Evolutionary conservation across 1,284 basidiomycete species (phyloP).

Genomic region (Schizophyllum amplum): DNA sequence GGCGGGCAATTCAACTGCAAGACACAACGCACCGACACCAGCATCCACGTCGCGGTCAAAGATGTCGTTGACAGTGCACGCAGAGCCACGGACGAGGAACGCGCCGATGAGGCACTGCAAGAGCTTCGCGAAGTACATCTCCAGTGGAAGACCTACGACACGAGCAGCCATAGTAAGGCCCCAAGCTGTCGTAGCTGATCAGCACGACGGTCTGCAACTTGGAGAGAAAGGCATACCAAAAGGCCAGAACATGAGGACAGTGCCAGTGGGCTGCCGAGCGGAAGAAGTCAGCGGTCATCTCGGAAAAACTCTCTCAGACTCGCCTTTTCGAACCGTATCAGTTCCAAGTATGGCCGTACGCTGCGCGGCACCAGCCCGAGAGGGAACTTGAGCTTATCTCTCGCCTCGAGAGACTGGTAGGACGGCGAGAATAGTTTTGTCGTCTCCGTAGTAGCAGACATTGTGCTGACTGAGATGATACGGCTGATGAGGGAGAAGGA

Average conservation of each 20-base stretch:
- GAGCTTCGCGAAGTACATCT: constrained; percentile 23
- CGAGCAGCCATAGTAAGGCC: constrained; percentile 39
- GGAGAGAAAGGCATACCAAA: constrained; percentile 28
- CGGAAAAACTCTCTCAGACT: background rate
- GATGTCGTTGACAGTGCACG: constrained; percentile 48
- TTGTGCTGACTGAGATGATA: background rate
- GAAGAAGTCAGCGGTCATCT: constrained; percentile 1
- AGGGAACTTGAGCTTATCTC: constrained; percentile 18
- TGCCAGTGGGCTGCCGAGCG: constrained; percentile 37
- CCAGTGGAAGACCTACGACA: constrained; percentile 20
- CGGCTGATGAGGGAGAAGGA: background rate
- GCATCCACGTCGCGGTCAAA: constrained; percentile 43
- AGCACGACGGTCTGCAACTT: background rate
- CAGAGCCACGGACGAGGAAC: constrained; percentile 37
- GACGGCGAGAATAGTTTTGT: constrained; percentile 19
- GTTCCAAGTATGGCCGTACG: constrained; percentile 36
- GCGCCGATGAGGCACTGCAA: constrained; percentile 26
- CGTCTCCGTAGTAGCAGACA: constrained; percentile 13
- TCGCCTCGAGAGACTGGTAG: background rate
- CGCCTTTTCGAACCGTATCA: constrained; percentile 44
- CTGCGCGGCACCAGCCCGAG: constrained; percentile 21
- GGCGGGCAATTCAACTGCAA: background rate
- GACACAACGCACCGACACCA: constrained; percentile 34
- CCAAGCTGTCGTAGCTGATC: constrained; percentile 27
- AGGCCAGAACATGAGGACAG: constrained; percentile 47